Percentiles rank a stretch among this genome's conserved stretches.
These are phyloP conservation scores for Coleophoma eucalyptorum DNA, from an alignment of 2,329 filamentous ascomycete genomes.

Conservation along the genomic window DNA sequence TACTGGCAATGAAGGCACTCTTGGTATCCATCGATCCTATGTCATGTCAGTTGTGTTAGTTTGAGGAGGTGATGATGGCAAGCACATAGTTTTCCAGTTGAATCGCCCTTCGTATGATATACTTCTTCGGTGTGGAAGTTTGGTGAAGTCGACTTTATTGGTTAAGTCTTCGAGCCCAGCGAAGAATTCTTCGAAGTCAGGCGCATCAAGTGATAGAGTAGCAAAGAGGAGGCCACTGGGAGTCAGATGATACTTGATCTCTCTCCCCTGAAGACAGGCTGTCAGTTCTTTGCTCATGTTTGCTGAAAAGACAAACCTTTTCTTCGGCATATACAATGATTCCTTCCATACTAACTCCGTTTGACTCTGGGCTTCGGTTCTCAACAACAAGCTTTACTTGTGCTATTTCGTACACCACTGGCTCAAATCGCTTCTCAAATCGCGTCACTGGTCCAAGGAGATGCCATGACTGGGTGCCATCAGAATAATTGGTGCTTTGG, in stretches of 20 bases:
- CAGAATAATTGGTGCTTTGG: slow-evolving; percentile 1
- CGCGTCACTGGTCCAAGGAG: slow-evolving; percentile 47
- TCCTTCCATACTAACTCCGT: slow-evolving; percentile 24
- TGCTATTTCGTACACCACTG: slow-evolving; percentile 45
- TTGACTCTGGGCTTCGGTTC: slow-evolving; percentile 20
- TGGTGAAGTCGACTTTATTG: slow-evolving; percentile 47
- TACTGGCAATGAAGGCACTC: slow-evolving; percentile 57
- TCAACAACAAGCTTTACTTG: slow-evolving; percentile 38
- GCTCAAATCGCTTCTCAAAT: slow-evolving; percentile 36
- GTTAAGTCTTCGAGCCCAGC: slow-evolving; percentile 45
- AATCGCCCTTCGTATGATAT: slow-evolving; percentile 53
- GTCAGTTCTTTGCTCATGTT: too few species aligned
- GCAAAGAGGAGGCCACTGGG: slow-evolving; percentile 49
- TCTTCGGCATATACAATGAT: slow-evolving; percentile 32
- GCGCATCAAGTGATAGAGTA: slow-evolving; percentile 42
- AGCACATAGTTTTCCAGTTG: slow-evolving; percentile 56
- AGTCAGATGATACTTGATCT: slow-evolving; percentile 34
- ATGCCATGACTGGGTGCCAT: slow-evolving; percentile 42
- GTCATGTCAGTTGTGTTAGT: not conserved
- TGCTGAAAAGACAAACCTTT: slow-evolving; percentile 7
- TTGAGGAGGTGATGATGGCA: not conserved
- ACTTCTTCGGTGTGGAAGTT: slow-evolving; percentile 44
- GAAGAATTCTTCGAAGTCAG: slow-evolving; percentile 48
- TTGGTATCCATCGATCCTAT: slow-evolving; percentile 52
- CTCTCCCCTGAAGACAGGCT: slow-evolving; percentile 17